Base-by-base conservation (phyloP, 2,329 filamentous ascomycete genomes). In the Colletotrichum sp. region DNA sequence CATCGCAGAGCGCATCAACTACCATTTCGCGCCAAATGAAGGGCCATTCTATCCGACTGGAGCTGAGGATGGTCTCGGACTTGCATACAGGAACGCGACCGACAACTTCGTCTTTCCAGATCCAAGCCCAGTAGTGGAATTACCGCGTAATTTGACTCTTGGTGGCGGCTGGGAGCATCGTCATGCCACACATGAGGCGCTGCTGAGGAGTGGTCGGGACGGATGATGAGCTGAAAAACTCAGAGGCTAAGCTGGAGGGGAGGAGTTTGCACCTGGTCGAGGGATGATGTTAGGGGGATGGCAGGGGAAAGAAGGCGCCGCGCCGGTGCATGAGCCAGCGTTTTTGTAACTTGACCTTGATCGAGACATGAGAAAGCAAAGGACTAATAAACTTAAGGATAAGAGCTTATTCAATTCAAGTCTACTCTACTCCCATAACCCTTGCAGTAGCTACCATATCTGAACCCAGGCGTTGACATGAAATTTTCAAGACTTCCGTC, bases 401-500 rank as follows among this genome's bases (percentile, higher is more conserved):
- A 6, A 12, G 6, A 48, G 9, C 9, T 48, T 48, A 6, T 48
- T 16, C 4, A 0, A 12, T 22, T 48, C n/a, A 48, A 22, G 11
- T 12, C 44, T 48, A 13, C 4, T 48, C n/a, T 22, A 22, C 19
- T 48, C 44, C n/a, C n/a, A 7, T 22, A 48, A 2, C 1, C 12
- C 15, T 48, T 48, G 44, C 19, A 48, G n/a, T 6, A 48, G 77
- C 48, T n/a, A 71, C 25, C 19, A 48, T 19, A 48, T 7, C 39
- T 48, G 19, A n/a, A 48, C 39, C 19, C 39, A n/a, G 39, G 39
- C 5, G 39, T 48, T 48, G 39, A n/a, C 9, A n/a, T 48, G 5
- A n/a, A n/a, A 3, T 12, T 48, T 48, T 19, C 39, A 48, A 19
- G 9, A 48, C 9, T 11, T 0, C 19, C 3, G 9, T 48, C 39